Evolutionary conservation across 2,329 filamentous ascomycete species (phyloP), one percentile per base, ranked within the genome.

Genomic region (Bipolaris gigantea): DNA sequence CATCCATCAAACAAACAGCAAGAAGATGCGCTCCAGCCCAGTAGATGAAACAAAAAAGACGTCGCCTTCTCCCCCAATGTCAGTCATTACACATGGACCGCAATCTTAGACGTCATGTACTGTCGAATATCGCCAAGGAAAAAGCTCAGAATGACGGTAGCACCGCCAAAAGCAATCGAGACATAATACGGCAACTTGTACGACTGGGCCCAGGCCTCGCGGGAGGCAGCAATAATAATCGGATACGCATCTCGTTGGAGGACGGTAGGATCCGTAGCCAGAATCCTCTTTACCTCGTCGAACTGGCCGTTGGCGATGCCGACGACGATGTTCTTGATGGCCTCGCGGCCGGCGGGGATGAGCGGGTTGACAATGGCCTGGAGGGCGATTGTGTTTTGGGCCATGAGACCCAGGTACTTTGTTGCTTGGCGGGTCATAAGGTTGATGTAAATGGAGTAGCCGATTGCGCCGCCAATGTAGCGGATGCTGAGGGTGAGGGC

Each of bases 401-500:
- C 71, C 3, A 62, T 56, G 10, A 62, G 52, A 2, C 55, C 61
- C 1, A 66, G 58, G 21, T 67, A 61, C 6, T 56, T 48, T 13
- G 57, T 64, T 50, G 66, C 60, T 27, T 68, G 57, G 40, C 53
- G 59, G 36, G 61, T 63, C 56, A 75, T 74, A 16, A 75, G 58
- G 53, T 74, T 74, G 39, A 70, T 72, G 60, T 76, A 79, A 3
- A 77, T 65, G n/a, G 81, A 80, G 67, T 85, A 88, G 32, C 84
- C 86, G 55, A 89, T 81, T 11, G 82, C 80, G 27, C 86, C 86
- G 42, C 87, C 87, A 33, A 89, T 80, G 50, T 88, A 85, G 34
- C 87, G 85, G 60, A 89, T 83, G n/a, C 85, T 82, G 34, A 89
- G 80, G 0, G 87, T 89, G 19, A 90, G 76, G 5, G 87, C 85